Conservation (phyloP, 2,329 filamentous ascomycete species). For the Endothia cerciana region DNA sequence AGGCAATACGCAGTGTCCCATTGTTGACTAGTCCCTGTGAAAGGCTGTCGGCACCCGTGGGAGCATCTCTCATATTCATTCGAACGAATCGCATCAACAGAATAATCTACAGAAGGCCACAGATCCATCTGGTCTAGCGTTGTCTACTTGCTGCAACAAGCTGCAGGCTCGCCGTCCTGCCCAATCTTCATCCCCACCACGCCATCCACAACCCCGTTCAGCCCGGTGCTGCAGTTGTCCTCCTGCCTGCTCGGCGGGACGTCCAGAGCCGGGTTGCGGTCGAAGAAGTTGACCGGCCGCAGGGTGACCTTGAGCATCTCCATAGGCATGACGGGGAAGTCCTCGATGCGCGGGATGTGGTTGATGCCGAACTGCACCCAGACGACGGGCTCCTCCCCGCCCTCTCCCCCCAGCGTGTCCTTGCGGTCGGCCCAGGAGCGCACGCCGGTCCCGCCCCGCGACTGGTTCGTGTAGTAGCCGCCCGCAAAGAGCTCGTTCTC, state of each 20-base stretch:
- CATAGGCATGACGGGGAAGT: not conserved
- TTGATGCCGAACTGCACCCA: conserved; percentile 49
- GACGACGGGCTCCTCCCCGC: conserved; percentile 52
- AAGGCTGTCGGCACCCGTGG: not conserved
- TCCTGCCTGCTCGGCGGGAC: conserved; percentile 51
- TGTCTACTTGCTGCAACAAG: conserved; percentile 10
- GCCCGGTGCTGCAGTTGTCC: conserved; percentile 43
- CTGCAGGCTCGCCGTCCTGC: conserved; percentile 19
- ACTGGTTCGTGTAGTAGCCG: conserved; percentile 46
- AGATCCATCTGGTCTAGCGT: not conserved
- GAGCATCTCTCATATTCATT: not conserved
- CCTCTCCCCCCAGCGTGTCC: conserved; percentile 43
- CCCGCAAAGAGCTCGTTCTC: conserved; percentile 44
- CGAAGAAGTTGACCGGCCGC: conserved; percentile 57
- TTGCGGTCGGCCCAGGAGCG: conserved; percentile 39
- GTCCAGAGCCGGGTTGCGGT: conserved; percentile 55
- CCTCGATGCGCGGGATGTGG: conserved; percentile 63
- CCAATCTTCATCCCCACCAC: conserved; percentile 25
- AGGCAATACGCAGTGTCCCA: not conserved
- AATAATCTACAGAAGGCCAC: not conserved
- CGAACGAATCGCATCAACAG: too few species aligned
- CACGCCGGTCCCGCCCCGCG: conserved; percentile 41
- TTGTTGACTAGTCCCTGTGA: too few species aligned
- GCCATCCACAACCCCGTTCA: conserved; percentile 32
- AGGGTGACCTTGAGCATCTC: conserved; percentile 46